Evolutionary conservation across 2,329 filamentous ascomycete species (phyloP), one percentile per base, ranked within the genome.

Genomic region (Nemania bipapillata): DNA sequence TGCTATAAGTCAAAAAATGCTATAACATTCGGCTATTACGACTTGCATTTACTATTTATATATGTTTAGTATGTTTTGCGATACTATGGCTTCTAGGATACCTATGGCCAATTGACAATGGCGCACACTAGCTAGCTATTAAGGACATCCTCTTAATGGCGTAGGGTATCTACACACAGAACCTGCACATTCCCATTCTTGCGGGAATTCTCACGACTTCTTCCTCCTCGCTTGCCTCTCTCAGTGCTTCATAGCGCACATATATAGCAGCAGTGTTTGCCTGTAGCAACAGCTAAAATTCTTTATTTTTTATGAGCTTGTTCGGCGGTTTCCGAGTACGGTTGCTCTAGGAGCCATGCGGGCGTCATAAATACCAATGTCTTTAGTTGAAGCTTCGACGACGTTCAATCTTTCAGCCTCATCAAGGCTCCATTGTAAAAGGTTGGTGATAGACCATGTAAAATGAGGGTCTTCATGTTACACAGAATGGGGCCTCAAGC

Each of bases 401-500:
- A 67, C 70, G 64, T 70, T 61, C 65, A 65, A 62, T n/a, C 60
- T 74, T 71, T 69, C 73, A 75, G 74, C 74, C 75, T 69, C 69
- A 72, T 72, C 66, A 35, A 69, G 71, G 69, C 55, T 70, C 68
- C 71, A 72, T 73, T 62, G 70, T 66, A 70, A 71, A 70, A 70
- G 66, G 71, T 72, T 71, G 66, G 35, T 62, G 66, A 70, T 57
- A 71, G 72, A 62, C 65, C 73, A 70, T 74, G 70, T 68, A 72
- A 73, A 69, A 73, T 74, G 75, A 76, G 73, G 70, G 70, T 70
- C 65, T 66, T 62, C 28, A 55, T 64, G 75, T 77, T 77, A 77
- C 75, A 76, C 74, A 74, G 57, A 69, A 74, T 74, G 75, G 75
- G 74, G 72, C 74, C 62, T 72, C 52, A 40, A 66, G 59, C 68